Conservation (phyloP, 495 filamentous ascomycete genomes). For the Pseudotulostoma volvatum region DNA sequence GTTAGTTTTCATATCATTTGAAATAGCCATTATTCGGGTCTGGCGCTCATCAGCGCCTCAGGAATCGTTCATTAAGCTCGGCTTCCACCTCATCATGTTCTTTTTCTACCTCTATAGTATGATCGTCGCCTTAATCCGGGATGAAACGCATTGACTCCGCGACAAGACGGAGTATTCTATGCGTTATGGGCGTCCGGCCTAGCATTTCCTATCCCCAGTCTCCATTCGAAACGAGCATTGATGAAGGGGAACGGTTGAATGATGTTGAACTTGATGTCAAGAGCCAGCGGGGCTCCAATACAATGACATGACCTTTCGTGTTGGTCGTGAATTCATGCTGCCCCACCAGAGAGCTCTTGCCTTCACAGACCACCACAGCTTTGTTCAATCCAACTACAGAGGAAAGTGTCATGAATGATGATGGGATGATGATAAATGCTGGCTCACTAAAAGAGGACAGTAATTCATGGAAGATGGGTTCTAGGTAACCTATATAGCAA, state of each 20-base stretch:
- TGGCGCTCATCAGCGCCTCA: constrained; percentile 18
- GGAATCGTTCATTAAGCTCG: constrained; percentile 99
- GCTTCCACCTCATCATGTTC: constrained; percentile 98
- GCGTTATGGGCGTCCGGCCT: constrained; percentile 20
- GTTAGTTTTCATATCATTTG: constrained; percentile 34
- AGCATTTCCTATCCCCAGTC: constrained; percentile 1
- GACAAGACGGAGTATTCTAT: constrained; percentile 26
- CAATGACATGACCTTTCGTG: constrained; percentile 22
- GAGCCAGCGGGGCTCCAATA: not conserved
- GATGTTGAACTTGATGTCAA: not conserved
- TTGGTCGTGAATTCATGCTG: constrained; percentile 4
- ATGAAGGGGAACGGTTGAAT: not conserved
- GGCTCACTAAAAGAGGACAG: too few relatives aligned
- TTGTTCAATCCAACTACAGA: not conserved
- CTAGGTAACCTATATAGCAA: too few relatives aligned
- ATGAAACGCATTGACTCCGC: constrained; percentile 65
- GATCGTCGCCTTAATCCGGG: constrained; percentile 95
- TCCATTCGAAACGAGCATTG: not conserved
- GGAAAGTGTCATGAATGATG: not conserved
- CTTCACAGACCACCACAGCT: too few relatives aligned
- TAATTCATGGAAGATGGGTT: too few relatives aligned
- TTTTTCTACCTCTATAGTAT: constrained; percentile 99
- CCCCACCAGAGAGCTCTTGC: not conserved
- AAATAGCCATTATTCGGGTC: constrained; percentile 1
- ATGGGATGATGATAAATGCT: too few relatives aligned